Conservation (phyloP, 106 monocot genomes). For the Dendrobium huoshanense region DNA sequence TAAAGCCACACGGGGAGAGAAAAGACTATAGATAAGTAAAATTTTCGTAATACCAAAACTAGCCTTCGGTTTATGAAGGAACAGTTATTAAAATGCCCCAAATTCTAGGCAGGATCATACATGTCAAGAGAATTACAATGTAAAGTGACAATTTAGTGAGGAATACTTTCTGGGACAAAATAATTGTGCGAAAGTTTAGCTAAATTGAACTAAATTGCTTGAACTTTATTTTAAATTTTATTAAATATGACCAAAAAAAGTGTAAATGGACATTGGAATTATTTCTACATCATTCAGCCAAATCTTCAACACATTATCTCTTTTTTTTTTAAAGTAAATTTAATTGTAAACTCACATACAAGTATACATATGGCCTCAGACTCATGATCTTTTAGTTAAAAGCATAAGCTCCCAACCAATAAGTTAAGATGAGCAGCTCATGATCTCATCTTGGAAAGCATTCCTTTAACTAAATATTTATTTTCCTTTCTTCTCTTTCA, state of each 20-base stretch:
- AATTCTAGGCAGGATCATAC: neutral
- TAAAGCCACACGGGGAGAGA: neutral
- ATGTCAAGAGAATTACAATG: neutral
- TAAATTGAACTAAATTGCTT: neutral
- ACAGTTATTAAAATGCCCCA: neutral
- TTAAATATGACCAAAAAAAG: neutral
- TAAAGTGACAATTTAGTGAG: no score
- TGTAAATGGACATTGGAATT: neutral
- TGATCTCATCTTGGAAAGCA: neutral
- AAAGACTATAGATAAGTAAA: neutral
- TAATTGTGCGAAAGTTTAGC: no score
- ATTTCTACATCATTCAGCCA: neutral
- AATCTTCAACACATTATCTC: neutral
- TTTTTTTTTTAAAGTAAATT: neutral
- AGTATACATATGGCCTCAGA: no score
- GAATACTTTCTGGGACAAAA: neutral
- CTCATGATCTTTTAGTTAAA: no score
- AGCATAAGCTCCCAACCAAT: no score
- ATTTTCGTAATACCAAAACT: neutral
- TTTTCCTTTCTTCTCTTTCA: neutral
- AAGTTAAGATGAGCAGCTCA: neutral
- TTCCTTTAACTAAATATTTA: neutral
- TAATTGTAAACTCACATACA: no score
- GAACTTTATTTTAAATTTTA: neutral
- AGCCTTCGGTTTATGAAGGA: neutral